phyloP scores from a whole-genome alignment of 2,329 filamentous ascomycete species.

The Alternaria sp. region DNA sequence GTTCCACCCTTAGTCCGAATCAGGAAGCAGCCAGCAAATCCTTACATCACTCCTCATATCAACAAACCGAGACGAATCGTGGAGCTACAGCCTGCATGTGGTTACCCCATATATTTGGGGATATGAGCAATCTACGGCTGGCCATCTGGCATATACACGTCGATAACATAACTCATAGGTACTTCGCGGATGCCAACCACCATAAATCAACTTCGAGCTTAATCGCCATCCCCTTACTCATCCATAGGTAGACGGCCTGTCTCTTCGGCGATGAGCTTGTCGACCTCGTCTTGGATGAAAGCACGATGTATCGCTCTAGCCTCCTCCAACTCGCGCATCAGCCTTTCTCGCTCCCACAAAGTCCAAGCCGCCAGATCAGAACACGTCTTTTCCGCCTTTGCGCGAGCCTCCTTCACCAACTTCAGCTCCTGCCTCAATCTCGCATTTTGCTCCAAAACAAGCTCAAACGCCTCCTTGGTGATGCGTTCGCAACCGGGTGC shows the following conservation, averaged over 20 bases:
- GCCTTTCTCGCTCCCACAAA: neutral
- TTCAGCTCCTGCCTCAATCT: neutral
- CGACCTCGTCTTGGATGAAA: neutral
- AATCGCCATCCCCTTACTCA: neutral
- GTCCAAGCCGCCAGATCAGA: constrained; percentile 5
- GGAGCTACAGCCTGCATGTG: neutral
- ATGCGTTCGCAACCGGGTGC: neutral
- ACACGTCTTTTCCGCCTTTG: neutral
- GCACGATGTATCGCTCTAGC: neutral
- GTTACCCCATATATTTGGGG: neutral
- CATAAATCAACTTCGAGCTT: too few species aligned
- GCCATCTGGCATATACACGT: neutral
- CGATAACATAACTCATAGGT: neutral
- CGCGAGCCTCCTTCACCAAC: neutral
- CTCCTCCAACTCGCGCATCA: neutral
- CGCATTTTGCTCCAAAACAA: neutral
- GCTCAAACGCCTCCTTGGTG: neutral
- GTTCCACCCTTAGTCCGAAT: neutral
- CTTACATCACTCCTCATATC: neutral
- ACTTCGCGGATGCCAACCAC: neutral
- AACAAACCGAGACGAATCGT: neutral
- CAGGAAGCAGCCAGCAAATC: neutral
- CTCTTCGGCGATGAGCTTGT: neutral
- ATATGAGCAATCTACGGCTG: too few species aligned
- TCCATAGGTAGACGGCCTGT: neutral